Percentiles rank a stretch among this genome's conserved stretches.
Conservation (phyloP, 495 filamentous ascomycete genomes). For the Podospora pseudopauciseta region DNA sequence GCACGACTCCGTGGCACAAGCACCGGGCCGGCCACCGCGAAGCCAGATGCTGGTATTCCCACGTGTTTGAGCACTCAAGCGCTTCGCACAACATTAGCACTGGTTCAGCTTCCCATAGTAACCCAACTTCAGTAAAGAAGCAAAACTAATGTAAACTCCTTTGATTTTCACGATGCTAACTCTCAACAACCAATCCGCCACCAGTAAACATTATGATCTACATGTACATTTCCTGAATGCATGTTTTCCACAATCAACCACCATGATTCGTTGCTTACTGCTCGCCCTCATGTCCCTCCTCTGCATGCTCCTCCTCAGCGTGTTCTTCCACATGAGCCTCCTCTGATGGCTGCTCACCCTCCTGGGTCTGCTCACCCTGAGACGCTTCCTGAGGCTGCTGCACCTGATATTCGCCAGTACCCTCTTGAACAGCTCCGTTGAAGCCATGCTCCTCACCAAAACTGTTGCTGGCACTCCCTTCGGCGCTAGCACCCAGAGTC, state of each 20-base stretch:
- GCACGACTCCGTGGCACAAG: neutral
- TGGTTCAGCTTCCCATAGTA: neutral
- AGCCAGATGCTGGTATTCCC: neutral
- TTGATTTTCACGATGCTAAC: neutral
- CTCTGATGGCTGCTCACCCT: neutral
- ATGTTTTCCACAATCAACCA: neutral
- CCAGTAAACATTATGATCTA: constrained; percentile 3
- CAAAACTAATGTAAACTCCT: neutral
- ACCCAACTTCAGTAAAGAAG: neutral
- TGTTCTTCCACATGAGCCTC: neutral
- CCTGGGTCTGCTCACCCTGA: neutral
- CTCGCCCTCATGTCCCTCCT: neutral
- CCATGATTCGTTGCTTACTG: neutral
- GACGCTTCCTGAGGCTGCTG: neutral
- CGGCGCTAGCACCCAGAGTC: neutral
- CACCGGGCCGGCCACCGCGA: neutral
- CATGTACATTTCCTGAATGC: neutral
- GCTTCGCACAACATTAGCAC: neutral
- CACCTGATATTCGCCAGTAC: neutral
- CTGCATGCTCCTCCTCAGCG: neutral
- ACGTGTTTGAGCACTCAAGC: neutral
- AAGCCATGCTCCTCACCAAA: neutral
- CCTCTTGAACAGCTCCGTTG: neutral
- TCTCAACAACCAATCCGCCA: neutral
- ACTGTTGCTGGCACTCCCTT: neutral